Evolutionary conservation across 2,329 filamentous ascomycete genomes (phyloP).

Genomic region (Leptographium wingfieldii): DNA sequence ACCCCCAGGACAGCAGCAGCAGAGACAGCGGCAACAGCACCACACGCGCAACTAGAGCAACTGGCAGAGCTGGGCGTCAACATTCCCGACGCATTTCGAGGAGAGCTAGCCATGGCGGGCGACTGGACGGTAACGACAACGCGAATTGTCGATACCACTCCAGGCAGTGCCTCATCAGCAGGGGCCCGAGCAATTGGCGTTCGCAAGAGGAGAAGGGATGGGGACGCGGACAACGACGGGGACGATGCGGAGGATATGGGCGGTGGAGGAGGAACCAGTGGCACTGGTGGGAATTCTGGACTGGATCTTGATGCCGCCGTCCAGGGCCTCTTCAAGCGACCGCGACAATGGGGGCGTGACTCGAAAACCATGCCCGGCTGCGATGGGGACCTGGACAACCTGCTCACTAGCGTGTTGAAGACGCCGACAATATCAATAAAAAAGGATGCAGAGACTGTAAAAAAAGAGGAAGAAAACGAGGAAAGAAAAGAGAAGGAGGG

Average conservation of each 20-base stretch:
- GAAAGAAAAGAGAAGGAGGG: background rate
- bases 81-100: constrained; percentile 65
- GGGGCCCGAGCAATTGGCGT: constrained; percentile 5
- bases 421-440: constrained; percentile 19
- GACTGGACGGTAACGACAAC: constrained; percentile 71
- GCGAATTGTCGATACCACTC: constrained; percentile 35
- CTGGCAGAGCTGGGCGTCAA: constrained; percentile 77
- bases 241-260: constrained; percentile 34
- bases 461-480: constrained; percentile 19
- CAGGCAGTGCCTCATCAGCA: constrained; percentile 16
- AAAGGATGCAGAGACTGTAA: constrained; percentile 14
- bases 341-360: constrained; percentile 40
- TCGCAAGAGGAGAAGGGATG: constrained; percentile 19
- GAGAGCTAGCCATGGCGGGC: constrained; percentile 75
- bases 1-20: background rate
- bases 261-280: constrained; percentile 40
- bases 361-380: constrained; percentile 29
- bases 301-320: constrained; percentile 33
- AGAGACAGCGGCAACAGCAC: constrained; percentile 7
- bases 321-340: constrained; percentile 47
- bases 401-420: constrained; percentile 31
- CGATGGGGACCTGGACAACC: constrained; percentile 43
- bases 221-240: constrained; percentile 24
- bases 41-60: constrained; percentile 77
- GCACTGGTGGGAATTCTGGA: constrained; percentile 24